Evolutionary conservation across 148 eudicot species (phyloP), one percentile per base, ranked within the genome.

Genomic region (Chenopodium formosanum): DNA sequence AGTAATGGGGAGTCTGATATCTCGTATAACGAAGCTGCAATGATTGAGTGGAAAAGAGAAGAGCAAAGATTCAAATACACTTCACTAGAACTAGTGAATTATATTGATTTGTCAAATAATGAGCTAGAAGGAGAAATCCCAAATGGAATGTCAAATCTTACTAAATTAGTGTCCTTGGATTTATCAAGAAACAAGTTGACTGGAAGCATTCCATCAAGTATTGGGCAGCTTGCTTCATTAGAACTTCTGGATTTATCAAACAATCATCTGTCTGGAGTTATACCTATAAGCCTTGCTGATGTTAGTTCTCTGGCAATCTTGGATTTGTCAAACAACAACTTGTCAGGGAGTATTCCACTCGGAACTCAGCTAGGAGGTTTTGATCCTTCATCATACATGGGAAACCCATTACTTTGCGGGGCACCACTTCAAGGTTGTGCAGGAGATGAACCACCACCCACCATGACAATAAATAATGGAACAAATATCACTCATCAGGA

Each of bases 321-420:
- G 4, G 37, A 34, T 2, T 34, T 34, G 37, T 34, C 37, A 5
- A 34, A 34, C 37, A 34, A 34, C 37, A 34, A 34, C 37, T 34
- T 34, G 37, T 34, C 37, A 4, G 37, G 37, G 37, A 34, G 37
- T 0, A 34, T 34, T 34, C 37, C 84, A 74, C 13, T 4, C 0
- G 1, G 74, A 34, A 25, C 78, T 68, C 10, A 79, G 31, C 9
- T 23, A 56, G 29, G 75, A 70, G 52, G 52, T 32, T 37, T 76
- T 4, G 46, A 69, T 23, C 76, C 80, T 9, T 37, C 67, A 69
- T 25, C 62, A 0, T 82, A 82, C 64, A 70, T 2, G 1, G 84
- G 76, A 23, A 82, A 82, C 46, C 62, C n/a, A 0, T 46, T 14
- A 27, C 84, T 82, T 44, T 82, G 80, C 40, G 84, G 84, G 14